Conservation (phyloP, 2,329 filamentous ascomycete species). For the Penicillium vulpinum region DNA sequence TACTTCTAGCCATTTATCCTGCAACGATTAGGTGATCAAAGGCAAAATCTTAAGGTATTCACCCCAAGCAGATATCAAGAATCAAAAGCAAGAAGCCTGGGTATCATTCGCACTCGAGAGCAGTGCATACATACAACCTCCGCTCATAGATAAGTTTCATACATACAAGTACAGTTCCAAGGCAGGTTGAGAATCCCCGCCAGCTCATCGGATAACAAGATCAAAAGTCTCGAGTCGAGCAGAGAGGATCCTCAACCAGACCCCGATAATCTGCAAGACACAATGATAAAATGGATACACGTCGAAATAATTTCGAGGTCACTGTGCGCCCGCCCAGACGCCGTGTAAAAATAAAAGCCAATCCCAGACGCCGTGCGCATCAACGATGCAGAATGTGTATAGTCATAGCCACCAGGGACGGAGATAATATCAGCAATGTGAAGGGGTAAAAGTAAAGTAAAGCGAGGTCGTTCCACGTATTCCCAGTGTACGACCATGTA, state of each 20-base stretch:
- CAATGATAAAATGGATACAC: constrained; percentile 4
- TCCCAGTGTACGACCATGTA: not conserved
- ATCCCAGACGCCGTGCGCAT: constrained; percentile 17
- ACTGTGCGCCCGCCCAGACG: constrained; percentile 10
- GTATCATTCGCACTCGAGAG: constrained; percentile 19
- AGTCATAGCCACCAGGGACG: constrained; percentile 10
- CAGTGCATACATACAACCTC: constrained; percentile 12
- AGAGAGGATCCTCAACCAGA: not conserved
- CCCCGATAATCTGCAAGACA: constrained; percentile 14
- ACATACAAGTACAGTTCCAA: constrained; percentile 20
- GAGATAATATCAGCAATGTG: constrained; percentile 16
- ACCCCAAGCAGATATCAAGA: not conserved
- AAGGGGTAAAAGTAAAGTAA: constrained; percentile 7
- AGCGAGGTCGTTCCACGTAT: constrained; percentile 15
- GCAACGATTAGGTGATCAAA: not conserved
- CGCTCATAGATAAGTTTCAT: constrained; percentile 9
- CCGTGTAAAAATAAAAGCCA: constrained; percentile 10
- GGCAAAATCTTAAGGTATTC: not conserved
- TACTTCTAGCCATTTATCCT: not conserved
- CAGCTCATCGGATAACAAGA: not conserved
- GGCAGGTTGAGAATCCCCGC: not conserved
- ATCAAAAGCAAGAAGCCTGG: constrained; percentile 5
- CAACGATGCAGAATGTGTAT: constrained; percentile 11
- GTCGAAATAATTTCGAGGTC: not conserved
- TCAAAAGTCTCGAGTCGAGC: not conserved